A percentile compares a stretch with the other conserved stretches of the same genome.
These are phyloP conservation scores for Ceratobasidium sp. DNA, from an alignment of 1,284 basidiomycete species.

Conservation along the genomic window DNA sequence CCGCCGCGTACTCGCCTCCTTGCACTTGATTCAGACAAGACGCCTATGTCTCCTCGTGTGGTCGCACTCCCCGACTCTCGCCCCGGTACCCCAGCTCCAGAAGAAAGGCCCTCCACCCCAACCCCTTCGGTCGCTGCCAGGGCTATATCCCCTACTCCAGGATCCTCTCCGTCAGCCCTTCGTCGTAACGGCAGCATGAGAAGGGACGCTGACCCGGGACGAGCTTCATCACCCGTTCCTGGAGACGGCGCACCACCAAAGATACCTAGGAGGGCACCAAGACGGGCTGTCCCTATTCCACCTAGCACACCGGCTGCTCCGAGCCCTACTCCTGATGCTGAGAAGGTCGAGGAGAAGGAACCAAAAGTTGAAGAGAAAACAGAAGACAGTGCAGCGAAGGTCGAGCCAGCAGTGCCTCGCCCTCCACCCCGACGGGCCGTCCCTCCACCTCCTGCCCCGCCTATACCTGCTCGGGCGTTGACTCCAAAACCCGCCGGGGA, in stretches of 20 bases:
- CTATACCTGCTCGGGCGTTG: conserved; percentile 12
- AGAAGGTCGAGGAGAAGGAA: conserved; percentile 34
- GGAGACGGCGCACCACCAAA: conserved; percentile 39
- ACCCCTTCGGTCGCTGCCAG: conserved; percentile 22
- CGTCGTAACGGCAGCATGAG: conserved; percentile 61
- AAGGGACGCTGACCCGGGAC: conserved; percentile 10
- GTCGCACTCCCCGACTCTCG: conserved; percentile 39
- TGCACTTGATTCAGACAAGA: not conserved
- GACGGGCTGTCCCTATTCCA: conserved; percentile 52
- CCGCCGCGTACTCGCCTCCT: conserved; percentile 19
- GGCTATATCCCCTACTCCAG: conserved; percentile 41
- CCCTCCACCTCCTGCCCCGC: conserved; percentile 25
- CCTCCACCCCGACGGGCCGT: conserved; percentile 36
- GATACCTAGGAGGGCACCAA: conserved; percentile 35
- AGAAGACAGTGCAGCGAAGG: conserved; percentile 14
- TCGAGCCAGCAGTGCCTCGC: conserved; percentile 26
- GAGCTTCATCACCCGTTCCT: conserved; percentile 25
- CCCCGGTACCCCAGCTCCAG: conserved; percentile 11
- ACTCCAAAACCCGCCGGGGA: conserved; percentile 12
- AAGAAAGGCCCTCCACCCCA: conserved; percentile 8
- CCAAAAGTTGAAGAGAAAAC: conserved; percentile 34
- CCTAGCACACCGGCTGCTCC: conserved; percentile 44
- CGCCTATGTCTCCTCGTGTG: conserved; percentile 24
- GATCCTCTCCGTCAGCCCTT: conserved; percentile 66
- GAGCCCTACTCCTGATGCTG: conserved; percentile 16